Evolutionary conservation across 768 basidiomycete species (phyloP), one percentile per base, ranked within the genome.

Genomic region (Sporobolomyces pararoseus): DNA sequence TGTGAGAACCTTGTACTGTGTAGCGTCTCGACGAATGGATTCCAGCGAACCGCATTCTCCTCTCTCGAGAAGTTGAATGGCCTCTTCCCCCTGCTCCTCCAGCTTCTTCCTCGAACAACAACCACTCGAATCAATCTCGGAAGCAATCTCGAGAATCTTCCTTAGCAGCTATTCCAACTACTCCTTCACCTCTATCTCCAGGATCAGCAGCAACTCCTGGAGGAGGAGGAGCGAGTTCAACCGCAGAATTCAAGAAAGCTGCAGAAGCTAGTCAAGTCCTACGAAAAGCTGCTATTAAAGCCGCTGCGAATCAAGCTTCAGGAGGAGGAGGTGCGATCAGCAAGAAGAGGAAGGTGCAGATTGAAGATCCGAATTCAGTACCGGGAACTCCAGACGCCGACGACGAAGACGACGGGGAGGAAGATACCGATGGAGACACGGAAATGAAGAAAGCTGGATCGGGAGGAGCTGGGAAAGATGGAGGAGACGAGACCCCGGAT

Each of bases 1-100:
- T 37, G 21, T 29, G 13, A 35, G 35, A 9, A 13, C n/a, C n/a
- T n/a, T n/a, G n/a, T n/a, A 32, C 35, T 23, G 35, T n/a, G 13
- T 61, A 77, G 77, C 93, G 96, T 71, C 83, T 98, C 47, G 96
- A 99, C 78, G 96, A 96, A 63, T 99, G 96, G 96, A 88, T 99
- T 29, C 82, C 89, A 19, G 91, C 90, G 21, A 88, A 89, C 1
- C 86, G 95, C 47, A 84, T 99, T 65, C 85, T 98, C 49, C 83
- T 94, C 52, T 84, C 82, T 68, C 84, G 88, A 72, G 93, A 96
- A 77, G 84, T 99, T 73, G 93, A 98, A 80, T 95, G 91, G 92
- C 95, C 96, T 4, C 73, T 78, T 19, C 72, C 80, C 7, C 46
- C 75, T 0, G 52, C 68, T 14, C 63, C 32, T 19, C 42, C 69